phyloP scores from a whole-genome alignment of 805 yeast genomes.

The Candida xiaguanensis region DNA sequence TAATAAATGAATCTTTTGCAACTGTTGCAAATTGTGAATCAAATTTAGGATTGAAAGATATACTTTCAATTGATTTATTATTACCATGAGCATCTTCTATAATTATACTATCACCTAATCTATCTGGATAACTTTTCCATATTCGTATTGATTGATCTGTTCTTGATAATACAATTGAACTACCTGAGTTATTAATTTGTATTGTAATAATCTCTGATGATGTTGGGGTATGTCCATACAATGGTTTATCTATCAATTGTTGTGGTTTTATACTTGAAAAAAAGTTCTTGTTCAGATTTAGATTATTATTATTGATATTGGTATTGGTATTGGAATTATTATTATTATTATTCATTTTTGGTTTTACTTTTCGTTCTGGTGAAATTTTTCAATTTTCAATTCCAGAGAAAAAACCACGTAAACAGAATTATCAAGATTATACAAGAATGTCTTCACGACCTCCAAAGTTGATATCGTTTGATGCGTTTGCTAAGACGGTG shows the following conservation, averaged over 20 bases:
- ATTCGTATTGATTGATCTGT: slow-evolving; percentile 41
- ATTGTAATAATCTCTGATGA: slow-evolving; percentile 32
- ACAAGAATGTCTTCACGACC: slow-evolving; percentile 20
- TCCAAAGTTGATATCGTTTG: slow-evolving; percentile 56
- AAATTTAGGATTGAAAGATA: slow-evolving; percentile 48
- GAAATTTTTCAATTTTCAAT: not conserved
- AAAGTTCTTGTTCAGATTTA: not conserved
- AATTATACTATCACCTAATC: slow-evolving; percentile 32
- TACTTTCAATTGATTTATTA: slow-evolving; percentile 29
- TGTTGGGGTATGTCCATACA: slow-evolving; percentile 13
- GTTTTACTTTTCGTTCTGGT: too few relatives aligned
- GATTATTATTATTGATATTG: not conserved
- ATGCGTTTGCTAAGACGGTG: slow-evolving; percentile 90
- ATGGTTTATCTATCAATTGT: slow-evolving; percentile 13
- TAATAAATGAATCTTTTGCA: slow-evolving; percentile 44
- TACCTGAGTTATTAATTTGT: slow-evolving; percentile 40
- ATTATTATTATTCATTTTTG: too few relatives aligned
- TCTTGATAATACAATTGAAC: slow-evolving; percentile 39
- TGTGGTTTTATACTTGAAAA: slow-evolving; percentile 20
- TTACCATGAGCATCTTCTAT: slow-evolving; percentile 38
- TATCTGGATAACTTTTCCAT: slow-evolving; percentile 29
- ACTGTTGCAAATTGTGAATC: slow-evolving; percentile 47
- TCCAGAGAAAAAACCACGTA: slow-evolving; percentile 6
- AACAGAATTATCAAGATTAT: not conserved
- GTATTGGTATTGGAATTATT: too few relatives aligned